Base-by-base conservation (phyloP, 306 rosid genomes). In the Trifolium repens region DNA sequence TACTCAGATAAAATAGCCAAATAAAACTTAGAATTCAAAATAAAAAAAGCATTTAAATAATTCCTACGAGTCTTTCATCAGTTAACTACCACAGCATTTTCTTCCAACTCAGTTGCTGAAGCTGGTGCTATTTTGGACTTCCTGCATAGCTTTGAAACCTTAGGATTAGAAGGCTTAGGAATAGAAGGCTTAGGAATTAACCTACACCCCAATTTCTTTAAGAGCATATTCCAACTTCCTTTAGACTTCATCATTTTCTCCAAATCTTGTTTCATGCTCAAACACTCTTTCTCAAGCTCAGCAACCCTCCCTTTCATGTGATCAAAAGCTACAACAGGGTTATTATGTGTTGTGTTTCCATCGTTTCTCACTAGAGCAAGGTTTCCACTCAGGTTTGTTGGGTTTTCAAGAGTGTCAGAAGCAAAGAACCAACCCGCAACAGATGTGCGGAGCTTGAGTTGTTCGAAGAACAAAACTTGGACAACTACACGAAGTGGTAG, bases 381-480 rank as follows among this genome's bases (percentile, higher is more conserved):
- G 64, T 73, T 84, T 37, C 87, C 88, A 70, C 85, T 86, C 4
- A 74, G 69, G 66, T 70, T 82, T 58, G 87, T 89, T 54, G 90
- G 67, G 86, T 73, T 84, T 19, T 91, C 96, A 14, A 91, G 79
- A 64, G 79, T 88, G 59, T 93, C 97, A 0, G 98, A 89, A 47
- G 88, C 84, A 67, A 89, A 88, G 80, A 89, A 83, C 97, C 96
- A 93, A 49, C 96, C 85, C 0, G 97, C 87, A 19, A 93, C 85
- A 0, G 98, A 93, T n/a, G 93, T 88, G 11, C 97, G 87, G 52
- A 93, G 91, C 47, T 89, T 87, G 43, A 93, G 92, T 74, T 93
- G 98, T 57, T 93, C 98, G n/a, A 93, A 91, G 87, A 93, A 93
- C 13, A 93, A 60, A 37, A 93, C 98, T 87, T 93, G 98, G 80